Conservation (phyloP, 1,139 yeast species). For the Nakaseomyces nivariensis region DNA sequence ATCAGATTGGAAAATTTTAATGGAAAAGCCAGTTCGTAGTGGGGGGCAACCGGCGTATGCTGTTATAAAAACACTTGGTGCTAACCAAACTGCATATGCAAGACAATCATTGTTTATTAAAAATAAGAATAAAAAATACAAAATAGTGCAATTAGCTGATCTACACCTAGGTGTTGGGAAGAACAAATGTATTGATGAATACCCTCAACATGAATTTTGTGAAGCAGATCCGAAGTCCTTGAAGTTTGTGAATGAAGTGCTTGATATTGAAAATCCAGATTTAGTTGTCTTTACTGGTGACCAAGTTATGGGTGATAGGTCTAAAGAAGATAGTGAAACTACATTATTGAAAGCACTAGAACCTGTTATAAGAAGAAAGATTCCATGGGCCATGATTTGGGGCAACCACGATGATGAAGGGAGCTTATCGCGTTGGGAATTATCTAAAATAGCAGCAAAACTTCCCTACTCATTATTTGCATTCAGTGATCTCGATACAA, state of each 20-base stretch:
- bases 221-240: slow-evolving; percentile 66
- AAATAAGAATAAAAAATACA: slow-evolving; percentile 44
- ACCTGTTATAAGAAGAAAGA: slow-evolving; percentile 53
- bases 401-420: slow-evolving; percentile 75
- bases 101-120: slow-evolving; percentile 6
- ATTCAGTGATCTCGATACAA: slow-evolving; percentile 47
- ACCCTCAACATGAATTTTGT: slow-evolving; percentile 45
- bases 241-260: slow-evolving; percentile 47
- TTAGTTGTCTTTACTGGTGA: slow-evolving; percentile 81
- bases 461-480: slow-evolving; percentile 61
- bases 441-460: slow-evolving; percentile 45
- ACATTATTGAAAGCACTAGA: slow-evolving; percentile 67
- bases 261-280: slow-evolving; percentile 70
- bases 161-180: slow-evolving; percentile 71
- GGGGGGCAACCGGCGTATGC: slow-evolving; percentile 4
- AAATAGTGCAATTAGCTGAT: slow-evolving; percentile 79
- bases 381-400: slow-evolving; percentile 74
- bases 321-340: slow-evolving; percentile 63
- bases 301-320: slow-evolving; percentile 56
- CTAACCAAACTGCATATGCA: slow-evolving; percentile 1
- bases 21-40: slow-evolving; percentile 21
- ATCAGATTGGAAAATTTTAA: slow-evolving; percentile 50
- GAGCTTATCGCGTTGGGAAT: slow-evolving; percentile 45
- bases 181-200: slow-evolving; percentile 68
- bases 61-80: slow-evolving; percentile 4